Conservation (phyloP, 1,284 basidiomycete species). For the Heterobasidion parviporum region DNA sequence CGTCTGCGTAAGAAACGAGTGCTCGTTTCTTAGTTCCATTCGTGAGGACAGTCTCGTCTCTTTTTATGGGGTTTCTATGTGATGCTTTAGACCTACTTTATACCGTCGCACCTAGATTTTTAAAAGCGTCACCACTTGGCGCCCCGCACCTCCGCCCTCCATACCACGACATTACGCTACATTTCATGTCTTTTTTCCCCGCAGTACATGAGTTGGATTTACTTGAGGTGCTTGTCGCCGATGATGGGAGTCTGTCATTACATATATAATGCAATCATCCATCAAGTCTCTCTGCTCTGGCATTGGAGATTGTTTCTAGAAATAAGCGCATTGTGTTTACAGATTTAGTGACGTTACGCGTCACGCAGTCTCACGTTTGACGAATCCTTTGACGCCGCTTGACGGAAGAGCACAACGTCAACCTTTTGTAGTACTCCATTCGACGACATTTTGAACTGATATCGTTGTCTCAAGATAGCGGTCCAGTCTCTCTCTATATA, state of each 20-base stretch:
- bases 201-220: not conserved
- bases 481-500: too few relatives aligned
- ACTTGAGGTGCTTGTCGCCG: not conserved
- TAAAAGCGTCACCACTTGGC: conserved; percentile 13
- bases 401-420: too few relatives aligned
- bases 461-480: too few relatives aligned
- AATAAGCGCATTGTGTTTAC: not conserved
- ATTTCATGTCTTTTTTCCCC: conserved; percentile 1
- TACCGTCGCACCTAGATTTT: conserved; percentile 2
- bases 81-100: conserved; percentile 12
- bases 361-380: not conserved
- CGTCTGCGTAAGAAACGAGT: conserved; percentile 13
- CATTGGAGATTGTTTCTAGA: not conserved
- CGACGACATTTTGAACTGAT: too few relatives aligned
- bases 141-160: conserved; percentile 9
- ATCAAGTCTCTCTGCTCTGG: not conserved
- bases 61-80: conserved; percentile 1
- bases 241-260: not conserved
- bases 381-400: not conserved
- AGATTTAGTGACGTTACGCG: not conserved
- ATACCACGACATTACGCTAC: conserved; percentile 12
- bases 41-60: not conserved
- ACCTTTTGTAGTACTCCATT: too few relatives aligned
- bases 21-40: conserved; percentile 5
- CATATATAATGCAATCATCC: not conserved